Conservation (phyloP, 2,329 filamentous ascomycete species). For the Beauveria australis region DNA sequence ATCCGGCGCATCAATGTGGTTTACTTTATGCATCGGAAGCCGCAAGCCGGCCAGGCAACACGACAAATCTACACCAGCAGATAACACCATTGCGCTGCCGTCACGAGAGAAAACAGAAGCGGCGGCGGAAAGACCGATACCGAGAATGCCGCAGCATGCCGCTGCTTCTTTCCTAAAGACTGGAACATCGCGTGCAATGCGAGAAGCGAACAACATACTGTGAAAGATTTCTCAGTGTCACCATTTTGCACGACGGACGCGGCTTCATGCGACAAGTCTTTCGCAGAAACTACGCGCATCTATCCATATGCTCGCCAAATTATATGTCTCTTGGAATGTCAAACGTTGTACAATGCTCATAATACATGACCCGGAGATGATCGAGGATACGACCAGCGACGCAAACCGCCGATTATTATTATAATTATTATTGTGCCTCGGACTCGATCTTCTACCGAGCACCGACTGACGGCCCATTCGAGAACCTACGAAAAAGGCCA, state of each 20-base stretch:
- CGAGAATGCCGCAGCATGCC: slow-evolving; percentile 30
- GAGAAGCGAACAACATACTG: slow-evolving; percentile 26
- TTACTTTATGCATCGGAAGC: slow-evolving; percentile 6
- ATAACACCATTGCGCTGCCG: not conserved
- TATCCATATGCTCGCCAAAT: too few species aligned
- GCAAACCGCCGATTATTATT: too few species aligned
- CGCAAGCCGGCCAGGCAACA: not conserved
- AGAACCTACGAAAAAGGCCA: too few species aligned
- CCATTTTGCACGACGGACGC: not conserved
- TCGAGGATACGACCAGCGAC: too few species aligned
- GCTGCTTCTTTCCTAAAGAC: slow-evolving; percentile 33
- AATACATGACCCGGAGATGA: not conserved
- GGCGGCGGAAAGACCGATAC: not conserved
- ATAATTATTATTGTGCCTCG: not conserved
- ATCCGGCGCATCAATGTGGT: not conserved
- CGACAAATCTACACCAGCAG: not conserved
- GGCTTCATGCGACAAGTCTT: not conserved
- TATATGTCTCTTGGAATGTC: not conserved
- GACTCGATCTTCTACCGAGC: not conserved
- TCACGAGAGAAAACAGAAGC: not conserved
- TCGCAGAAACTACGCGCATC: not conserved
- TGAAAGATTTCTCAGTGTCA: slow-evolving; percentile 11
- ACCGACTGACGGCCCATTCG: not conserved
- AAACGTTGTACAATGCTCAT: not conserved
- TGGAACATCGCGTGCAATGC: slow-evolving; percentile 32